Evolutionary conservation across 352 stramenopile species (phyloP), one percentile per base, ranked within the genome.

Genomic region (Globisporangium ultimum): DNA sequence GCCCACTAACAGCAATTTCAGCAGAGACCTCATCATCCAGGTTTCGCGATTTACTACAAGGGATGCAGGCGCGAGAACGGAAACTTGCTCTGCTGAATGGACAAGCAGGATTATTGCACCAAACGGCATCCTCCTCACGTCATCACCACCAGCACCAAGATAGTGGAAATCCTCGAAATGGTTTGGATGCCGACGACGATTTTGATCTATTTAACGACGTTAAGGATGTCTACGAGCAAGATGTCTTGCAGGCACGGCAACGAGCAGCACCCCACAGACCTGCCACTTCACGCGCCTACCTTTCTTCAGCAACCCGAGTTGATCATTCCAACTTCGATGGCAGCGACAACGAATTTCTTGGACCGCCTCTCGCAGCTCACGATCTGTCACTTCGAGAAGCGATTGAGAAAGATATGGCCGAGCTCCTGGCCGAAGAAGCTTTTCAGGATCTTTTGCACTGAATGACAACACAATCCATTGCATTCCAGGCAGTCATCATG

Each of bases 361-460:
- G 53, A 28, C 36, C 36, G 1, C 40, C 45, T 5, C 45, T 68
- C 20, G 51, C 40, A 10, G 21, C 42, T 15, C 51, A 50, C 15
- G 40, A 75, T 41, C 36, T 70, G 1, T 65, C 64, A 0, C 64
- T 75, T 28, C 70, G 70, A 10, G 67, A 74, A 48, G 64, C 67
- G 8, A 68, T 81, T 21, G 72, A 81, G 42, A 53, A 63, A 12
- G 70, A 81, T 32, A 72, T 81, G 53, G 46, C 63, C 7, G 61
- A 68, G 22, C 56, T 81, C 11, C 52, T 74, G 11, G 67, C 56
- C 5, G 56, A 76, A 22, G 52, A 72, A 21, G 42, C 48, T 3
- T 58, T 70, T 22, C 32, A 40, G 18, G 28, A 36, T 36, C 28
- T 36, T 36, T 36, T 36, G 28, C 7, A 36, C 28, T 36, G 28